Evolutionary conservation across 495 filamentous ascomycete species (phyloP), one percentile per base, ranked within the genome.

Genomic region (Acidiella bohemica): DNA sequence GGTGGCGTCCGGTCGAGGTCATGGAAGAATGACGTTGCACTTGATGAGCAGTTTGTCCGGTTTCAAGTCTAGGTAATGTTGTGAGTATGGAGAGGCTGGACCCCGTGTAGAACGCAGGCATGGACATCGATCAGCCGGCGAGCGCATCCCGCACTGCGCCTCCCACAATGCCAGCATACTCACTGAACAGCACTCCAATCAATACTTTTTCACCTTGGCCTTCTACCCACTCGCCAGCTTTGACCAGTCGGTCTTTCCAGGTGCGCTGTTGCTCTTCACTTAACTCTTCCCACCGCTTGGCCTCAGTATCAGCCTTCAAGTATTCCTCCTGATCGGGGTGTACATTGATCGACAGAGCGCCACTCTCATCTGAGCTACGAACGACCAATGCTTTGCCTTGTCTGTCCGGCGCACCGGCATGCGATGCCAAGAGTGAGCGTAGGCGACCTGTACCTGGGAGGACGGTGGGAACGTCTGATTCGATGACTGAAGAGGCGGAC

Each of bases 171-270:
- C 66, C 73, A 39, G 67, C 80, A 37, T 74, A 61, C 59, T 83
- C 71, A 16, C 74, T 69, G 62, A 92, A 92, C 32, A 92, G 57
- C 5, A 93, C 67, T 5, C 80, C 75, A 56, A 76, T 68, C 25
- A 90, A 67, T 10, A 90, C 68, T 23, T 66, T 68, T 59, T 84
- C 81, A 1, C 80, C 80, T 59, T 86, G 71, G 26, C 71, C 71
- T 40, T 71, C 70, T 4, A 69, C 66, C 82, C 82, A 87, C 37
- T 83, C 67, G 4, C 83, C 84, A 2, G 81, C 76, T 41, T 73
- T 63, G 42, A 67, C 67, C 28, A 93, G 62, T 49, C 66, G 68
- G 47, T 67, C 56, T 64, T 78, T 82, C 85, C 85, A 93, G 11
- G 56, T 50, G 33, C 64, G 56, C 48, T 69, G 69, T 57, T 88